These are phyloP conservation scores for Plicaturopsis crispa DNA, from an alignment of 768 basidiomycete genomes.

Conservation along the genomic window DNA sequence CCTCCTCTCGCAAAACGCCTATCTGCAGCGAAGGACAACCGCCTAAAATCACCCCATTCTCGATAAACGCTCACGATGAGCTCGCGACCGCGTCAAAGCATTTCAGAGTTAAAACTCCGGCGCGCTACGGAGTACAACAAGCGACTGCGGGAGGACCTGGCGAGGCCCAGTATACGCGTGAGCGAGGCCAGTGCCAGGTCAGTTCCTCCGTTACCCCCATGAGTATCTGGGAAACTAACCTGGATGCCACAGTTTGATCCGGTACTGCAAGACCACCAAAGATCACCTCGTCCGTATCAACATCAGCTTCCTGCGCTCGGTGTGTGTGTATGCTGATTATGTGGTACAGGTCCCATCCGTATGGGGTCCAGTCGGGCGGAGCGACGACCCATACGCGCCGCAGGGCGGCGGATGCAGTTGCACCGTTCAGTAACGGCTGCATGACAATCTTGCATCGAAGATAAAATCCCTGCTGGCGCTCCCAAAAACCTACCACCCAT, in stretches of 20 bases:
- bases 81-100: constrained; percentile 55
- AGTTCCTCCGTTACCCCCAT: constrained; percentile 15
- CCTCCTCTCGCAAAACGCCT: too few species aligned
- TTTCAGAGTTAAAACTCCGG: constrained; percentile 79
- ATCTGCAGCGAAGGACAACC: too few species aligned
- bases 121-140: constrained; percentile 71
- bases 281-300: constrained; percentile 47
- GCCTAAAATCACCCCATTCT: too few species aligned
- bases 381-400: constrained; percentile 89
- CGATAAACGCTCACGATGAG: constrained; percentile 46
- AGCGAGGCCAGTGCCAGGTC: constrained; percentile 68
- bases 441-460: neutral
- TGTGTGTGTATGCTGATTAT: constrained; percentile 11
- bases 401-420: constrained; percentile 47
- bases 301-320: constrained; percentile 4
- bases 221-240: neutral
- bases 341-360: constrained; percentile 77
- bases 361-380: constrained; percentile 91
- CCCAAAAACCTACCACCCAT: too few species aligned
- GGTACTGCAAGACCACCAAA: constrained; percentile 66
- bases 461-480: too few species aligned
- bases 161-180: constrained; percentile 61
- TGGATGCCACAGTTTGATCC: constrained; percentile 45
- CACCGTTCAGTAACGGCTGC: constrained; percentile 42
- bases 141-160: constrained; percentile 63